A percentile compares a stretch with the other conserved stretches of the same genome.
phyloP scores from a whole-genome alignment of 257 asterid genomes.

The Avicennia marina region DNA sequence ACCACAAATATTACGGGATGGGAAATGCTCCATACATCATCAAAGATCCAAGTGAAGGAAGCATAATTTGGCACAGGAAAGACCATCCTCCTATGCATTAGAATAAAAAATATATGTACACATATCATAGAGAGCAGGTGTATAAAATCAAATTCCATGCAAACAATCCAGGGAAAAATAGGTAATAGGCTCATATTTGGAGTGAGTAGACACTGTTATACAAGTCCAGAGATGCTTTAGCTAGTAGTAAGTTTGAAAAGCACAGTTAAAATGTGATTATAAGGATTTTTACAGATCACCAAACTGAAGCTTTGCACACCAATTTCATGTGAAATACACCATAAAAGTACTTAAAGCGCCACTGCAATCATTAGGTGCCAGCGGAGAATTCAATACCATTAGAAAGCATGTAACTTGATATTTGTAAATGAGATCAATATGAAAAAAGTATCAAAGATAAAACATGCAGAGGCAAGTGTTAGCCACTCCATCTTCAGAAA shows the following conservation, averaged over 20 bases:
- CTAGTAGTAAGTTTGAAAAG: neutral
- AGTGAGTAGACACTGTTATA: neutral
- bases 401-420: neutral
- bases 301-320: constrained; percentile 10
- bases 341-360: neutral
- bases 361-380: neutral
- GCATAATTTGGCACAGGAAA: constrained; percentile 3
- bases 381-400: no score
- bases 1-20: constrained; percentile 11
- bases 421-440: neutral
- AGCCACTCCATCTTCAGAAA: neutral
- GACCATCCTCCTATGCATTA: no score
- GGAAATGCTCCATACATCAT: neutral
- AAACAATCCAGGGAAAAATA: constrained; percentile 7
- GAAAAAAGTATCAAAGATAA: neutral
- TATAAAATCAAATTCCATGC: constrained; percentile 5
- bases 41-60: neutral
- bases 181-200: neutral
- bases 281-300: constrained; percentile 5
- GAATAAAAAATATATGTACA: no score
- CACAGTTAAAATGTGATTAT: neutral
- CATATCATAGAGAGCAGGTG: no score
- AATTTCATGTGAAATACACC: neutral
- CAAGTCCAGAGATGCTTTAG: neutral
- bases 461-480: neutral